phyloP scores from a whole-genome alignment of 2,329 filamentous ascomycete genomes.

The Sclerotinia sclerotiorum region DNA sequence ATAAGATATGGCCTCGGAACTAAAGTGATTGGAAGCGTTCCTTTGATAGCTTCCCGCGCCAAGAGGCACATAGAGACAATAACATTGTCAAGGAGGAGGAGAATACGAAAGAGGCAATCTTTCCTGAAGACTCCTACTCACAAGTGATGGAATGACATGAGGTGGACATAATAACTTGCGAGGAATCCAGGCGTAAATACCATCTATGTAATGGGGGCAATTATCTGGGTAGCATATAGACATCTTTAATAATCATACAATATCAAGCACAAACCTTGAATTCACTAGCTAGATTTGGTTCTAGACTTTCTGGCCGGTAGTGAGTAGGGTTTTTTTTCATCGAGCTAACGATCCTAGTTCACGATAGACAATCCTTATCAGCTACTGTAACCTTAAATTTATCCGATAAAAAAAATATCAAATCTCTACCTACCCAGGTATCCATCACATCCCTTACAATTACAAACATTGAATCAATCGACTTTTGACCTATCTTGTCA shows the following conservation, averaged over 20 bases:
- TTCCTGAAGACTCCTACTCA: background rate
- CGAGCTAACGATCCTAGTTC: conserved; percentile 6
- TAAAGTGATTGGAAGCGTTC: background rate
- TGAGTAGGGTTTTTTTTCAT: background rate
- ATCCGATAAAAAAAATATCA: conserved; percentile 23
- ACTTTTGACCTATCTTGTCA: background rate
- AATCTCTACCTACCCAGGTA: background rate
- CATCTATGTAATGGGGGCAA: background rate
- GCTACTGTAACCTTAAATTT: conserved; percentile 25
- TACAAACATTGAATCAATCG: conserved; percentile 6
- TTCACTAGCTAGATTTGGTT: background rate
- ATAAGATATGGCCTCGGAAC: background rate
- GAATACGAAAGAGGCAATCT: background rate
- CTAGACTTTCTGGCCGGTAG: conserved; percentile 1
- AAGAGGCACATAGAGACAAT: background rate
- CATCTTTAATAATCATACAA: background rate
- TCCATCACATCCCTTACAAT: conserved; percentile 8
- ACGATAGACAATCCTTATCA: conserved; percentile 28
- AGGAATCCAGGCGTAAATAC: background rate
- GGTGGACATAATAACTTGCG: background rate
- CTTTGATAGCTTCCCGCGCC: background rate
- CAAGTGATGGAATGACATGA: background rate
- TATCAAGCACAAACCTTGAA: background rate
- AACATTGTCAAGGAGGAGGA: background rate
- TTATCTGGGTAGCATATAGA: conserved; percentile 12